Evolutionary conservation across 768 basidiomycete genomes (phyloP).

Genomic region (Pleurotus salmoneostramineus): DNA sequence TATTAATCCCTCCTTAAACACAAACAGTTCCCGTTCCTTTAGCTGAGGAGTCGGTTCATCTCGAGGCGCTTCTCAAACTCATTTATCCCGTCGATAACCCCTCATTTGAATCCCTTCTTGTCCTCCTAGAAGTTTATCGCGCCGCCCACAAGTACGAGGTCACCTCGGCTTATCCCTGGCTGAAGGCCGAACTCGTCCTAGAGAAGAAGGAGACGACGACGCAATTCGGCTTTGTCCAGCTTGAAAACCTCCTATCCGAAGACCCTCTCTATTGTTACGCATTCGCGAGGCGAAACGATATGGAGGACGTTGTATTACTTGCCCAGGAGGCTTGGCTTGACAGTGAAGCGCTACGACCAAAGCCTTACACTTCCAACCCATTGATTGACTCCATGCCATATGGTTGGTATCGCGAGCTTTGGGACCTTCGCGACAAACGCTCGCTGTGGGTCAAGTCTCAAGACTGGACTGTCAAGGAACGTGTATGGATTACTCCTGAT

Average conservation of each 20-base stretch:
- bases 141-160: neutral
- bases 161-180: neutral
- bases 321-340: neutral
- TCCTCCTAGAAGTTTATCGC: neutral
- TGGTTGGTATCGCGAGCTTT: neutral
- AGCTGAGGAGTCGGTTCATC: neutral
- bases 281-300: neutral
- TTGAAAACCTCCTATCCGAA: neutral
- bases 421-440: too few species aligned
- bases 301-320: neutral
- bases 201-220: too few species aligned
- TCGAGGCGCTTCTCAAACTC: neutral
- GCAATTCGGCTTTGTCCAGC: neutral
- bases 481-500: too few species aligned
- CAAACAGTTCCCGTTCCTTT: neutral
- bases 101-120: neutral
- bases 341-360: neutral
- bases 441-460: too few species aligned
- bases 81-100: neutral
- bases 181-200: neutral
- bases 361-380: neutral
- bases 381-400: neutral
- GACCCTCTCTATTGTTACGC: neutral
- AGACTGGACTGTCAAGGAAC: too few species aligned
- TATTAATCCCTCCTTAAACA: neutral